Evolutionary conservation across 805 yeast species (phyloP).

Genomic region (Candida xiaguanensis): DNA sequence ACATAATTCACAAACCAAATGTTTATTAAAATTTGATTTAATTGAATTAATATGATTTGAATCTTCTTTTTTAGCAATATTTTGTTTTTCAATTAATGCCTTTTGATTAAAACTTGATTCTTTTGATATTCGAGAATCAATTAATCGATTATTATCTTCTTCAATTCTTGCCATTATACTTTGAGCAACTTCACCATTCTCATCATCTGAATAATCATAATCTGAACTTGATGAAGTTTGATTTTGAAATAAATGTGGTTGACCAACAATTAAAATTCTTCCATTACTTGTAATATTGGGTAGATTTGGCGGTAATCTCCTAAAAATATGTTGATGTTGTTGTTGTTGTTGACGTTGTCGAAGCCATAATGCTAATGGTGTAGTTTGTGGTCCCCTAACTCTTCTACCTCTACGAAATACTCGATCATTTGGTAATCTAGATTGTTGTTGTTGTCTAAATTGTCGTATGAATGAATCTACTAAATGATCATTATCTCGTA

Average conservation of each 20-base stretch:
- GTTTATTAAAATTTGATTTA: background rate
- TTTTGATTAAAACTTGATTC: constrained; percentile 30
- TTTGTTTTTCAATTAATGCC: constrained; percentile 25
- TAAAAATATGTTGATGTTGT: background rate
- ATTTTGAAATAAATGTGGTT: background rate
- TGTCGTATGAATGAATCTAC: background rate
- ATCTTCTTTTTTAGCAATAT: constrained; percentile 18
- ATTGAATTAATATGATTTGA: constrained; percentile 31
- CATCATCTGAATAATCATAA: constrained; percentile 1
- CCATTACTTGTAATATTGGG: background rate
- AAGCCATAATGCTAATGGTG: background rate
- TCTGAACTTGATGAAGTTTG: background rate
- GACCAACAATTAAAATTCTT: background rate
- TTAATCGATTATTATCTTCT: constrained; percentile 34
- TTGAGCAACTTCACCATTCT: constrained; percentile 17
- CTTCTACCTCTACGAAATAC: background rate
- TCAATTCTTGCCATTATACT: constrained; percentile 39
- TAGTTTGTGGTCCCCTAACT: background rate
- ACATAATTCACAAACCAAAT: constrained; percentile 55
- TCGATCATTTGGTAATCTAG: no score
- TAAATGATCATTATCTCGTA: background rate
- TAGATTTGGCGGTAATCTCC: background rate
- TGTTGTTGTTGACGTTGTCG: background rate
- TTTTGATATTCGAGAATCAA: constrained; percentile 28
- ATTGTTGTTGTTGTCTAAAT: background rate